phyloP scores from a whole-genome alignment of 2,329 filamentous ascomycete genomes.

The Periglandula ipomoeae region DNA sequence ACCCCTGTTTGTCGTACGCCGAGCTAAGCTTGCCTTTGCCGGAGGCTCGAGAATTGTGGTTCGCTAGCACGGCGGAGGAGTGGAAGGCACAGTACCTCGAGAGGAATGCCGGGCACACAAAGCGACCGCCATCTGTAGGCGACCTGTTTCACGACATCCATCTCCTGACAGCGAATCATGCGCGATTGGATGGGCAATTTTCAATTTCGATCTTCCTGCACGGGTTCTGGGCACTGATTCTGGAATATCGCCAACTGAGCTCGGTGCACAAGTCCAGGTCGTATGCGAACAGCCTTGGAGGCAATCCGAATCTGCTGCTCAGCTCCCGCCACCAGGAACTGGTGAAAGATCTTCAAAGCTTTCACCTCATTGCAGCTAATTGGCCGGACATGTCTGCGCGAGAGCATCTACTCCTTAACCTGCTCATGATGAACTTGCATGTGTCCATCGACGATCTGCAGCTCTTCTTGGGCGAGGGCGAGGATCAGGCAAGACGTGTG shows the following conservation, averaged over 20 bases:
- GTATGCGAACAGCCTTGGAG: conserved; percentile 31
- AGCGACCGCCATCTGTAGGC: conserved; percentile 39
- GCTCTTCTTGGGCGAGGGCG: conserved; percentile 57
- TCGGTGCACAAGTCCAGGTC: conserved; percentile 38
- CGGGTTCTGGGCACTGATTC: conserved; percentile 55
- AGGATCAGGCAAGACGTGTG: conserved; percentile 52
- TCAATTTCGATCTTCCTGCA: conserved; percentile 53
- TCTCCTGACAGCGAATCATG: conserved; percentile 37
- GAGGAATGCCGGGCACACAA: conserved; percentile 25
- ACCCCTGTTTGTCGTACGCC: conserved; percentile 57
- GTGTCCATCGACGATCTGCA: conserved; percentile 57
- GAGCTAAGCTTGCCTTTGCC: conserved; percentile 60
- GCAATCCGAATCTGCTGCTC: conserved; percentile 36
- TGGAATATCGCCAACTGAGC: conserved; percentile 55
- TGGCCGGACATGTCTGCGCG: conserved; percentile 36
- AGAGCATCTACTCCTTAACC: conserved; percentile 39
- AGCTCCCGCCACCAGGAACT: conserved; percentile 54
- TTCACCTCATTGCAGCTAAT: conserved; percentile 32
- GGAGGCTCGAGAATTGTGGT: conserved; percentile 53
- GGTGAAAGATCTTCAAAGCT: conserved; percentile 43
- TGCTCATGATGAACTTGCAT: conserved; percentile 55
- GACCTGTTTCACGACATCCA: conserved; percentile 50
- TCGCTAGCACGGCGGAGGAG: conserved; percentile 49
- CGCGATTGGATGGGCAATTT: conserved; percentile 45
- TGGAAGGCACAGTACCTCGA: conserved; percentile 55